Evolutionary conservation across 2,329 filamentous ascomycete genomes (phyloP).

Genomic region (Periconia digitata): DNA sequence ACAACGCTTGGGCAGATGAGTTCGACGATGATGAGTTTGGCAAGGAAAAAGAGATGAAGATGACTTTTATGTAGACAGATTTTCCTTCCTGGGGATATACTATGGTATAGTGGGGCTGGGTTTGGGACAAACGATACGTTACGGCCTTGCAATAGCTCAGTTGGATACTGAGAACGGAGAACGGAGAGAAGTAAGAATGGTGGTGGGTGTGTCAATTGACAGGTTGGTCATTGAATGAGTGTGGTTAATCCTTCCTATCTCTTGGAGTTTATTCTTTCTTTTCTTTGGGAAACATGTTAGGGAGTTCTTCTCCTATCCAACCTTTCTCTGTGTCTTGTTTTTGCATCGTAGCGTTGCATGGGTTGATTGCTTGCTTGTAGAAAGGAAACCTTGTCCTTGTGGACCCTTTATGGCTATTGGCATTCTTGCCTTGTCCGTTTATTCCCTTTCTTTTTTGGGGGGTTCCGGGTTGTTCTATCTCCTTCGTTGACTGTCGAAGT

Average conservation of each 20-base stretch:
- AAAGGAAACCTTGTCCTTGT: neutral
- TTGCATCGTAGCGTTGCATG: neutral
- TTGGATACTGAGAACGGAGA: too few species aligned
- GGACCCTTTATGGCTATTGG: neutral
- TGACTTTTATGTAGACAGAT: constrained; percentile 46
- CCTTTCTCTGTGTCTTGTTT: neutral
- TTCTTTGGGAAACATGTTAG: neutral
- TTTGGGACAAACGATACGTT: too few species aligned
- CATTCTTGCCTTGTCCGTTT: too few species aligned
- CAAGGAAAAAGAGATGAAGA: constrained; percentile 50
- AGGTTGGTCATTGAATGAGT: neutral
- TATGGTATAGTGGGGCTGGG: too few species aligned
- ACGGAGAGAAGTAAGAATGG: neutral
- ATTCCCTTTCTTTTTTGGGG: too few species aligned
- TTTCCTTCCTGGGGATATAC: neutral
- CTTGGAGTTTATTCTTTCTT: constrained; percentile 1
- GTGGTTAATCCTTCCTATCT: too few species aligned
- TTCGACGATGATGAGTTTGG: constrained; percentile 51
- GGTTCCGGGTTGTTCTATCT: too few species aligned
- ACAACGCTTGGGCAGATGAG: constrained; percentile 53
- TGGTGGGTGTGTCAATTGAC: neutral
- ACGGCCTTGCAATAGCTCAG: too few species aligned
- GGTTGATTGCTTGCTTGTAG: neutral
- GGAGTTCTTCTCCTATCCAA: neutral
- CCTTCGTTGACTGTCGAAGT: too few species aligned